Evolutionary conservation across 352 stramenopile genomes (phyloP), one percentile per base, ranked within the genome.

Genomic region (Discostella stelligera): DNA sequence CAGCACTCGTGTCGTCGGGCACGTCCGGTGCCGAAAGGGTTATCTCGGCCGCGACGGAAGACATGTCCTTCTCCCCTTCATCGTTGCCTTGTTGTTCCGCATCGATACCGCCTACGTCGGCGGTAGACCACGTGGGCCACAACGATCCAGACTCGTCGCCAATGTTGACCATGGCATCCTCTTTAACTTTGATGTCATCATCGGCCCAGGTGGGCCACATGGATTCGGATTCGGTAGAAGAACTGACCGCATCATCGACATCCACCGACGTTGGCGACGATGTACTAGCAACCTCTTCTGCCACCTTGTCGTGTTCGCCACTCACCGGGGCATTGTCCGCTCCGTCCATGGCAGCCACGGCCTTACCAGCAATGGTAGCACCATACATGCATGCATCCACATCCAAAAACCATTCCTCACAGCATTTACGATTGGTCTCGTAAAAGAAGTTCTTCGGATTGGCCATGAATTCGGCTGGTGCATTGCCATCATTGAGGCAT

Each of bases 381-480:
- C 37, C 27, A 27, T 41, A 23, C 16, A 69, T 21, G 48, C 74
- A 81, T n/a, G 32, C 52, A 8, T 62, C 53, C 1, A 65, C 37
- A 54, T 81, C 60, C 44, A 77, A 48, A 54, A 77, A 81, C 74
- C 74, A 81, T 6, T 55, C 50, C 8, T 16, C 3, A 25, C 74
- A 81, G 53, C 74, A 81, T 13, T 49, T 52, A 2, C 53, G 2
- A 2, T 49, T 8, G 18, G 37, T 70, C 39, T 68, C 66, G 32
- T 72, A 81, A 4, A 73, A 20, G 37, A 63, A 81, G 6, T 62
- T 46, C 2, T 1, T 39, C 0, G 68, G 49, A 52, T 61, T 44
- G 4, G 59, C 30, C 4, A 54, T n/a, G 53, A 73, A 76, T 14
- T 41, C 23, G 0, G 11, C 25, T 2, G 74, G 74, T 11, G 71